Evolutionary conservation across 2,329 filamentous ascomycete species (phyloP).

Genomic region (Clarireedia hainanense): DNA sequence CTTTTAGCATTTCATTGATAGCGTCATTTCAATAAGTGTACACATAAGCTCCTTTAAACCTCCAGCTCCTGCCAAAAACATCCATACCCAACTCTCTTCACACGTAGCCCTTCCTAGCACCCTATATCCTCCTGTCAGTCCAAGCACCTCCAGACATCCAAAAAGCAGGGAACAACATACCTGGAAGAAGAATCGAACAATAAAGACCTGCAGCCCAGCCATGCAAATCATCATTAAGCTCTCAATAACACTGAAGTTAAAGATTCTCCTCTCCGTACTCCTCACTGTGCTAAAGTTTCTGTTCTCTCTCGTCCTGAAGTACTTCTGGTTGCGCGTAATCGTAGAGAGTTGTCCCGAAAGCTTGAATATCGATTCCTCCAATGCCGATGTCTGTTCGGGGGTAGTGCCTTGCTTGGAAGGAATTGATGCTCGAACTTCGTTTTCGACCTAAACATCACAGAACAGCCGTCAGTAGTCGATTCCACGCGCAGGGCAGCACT

Average conservation of each 20-base stretch:
- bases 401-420: constrained; percentile 83
- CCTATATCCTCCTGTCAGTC: constrained; percentile 32
- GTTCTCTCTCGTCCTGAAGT: constrained; percentile 98
- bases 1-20: not conserved
- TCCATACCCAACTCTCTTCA: constrained; percentile 31
- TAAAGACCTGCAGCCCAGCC: constrained; percentile 93
- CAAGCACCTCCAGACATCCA: not conserved
- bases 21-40: constrained; percentile 6
- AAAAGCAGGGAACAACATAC: constrained; percentile 34
- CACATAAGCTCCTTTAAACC: constrained; percentile 8
- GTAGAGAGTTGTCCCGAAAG: constrained; percentile 88
- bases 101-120: constrained; percentile 62
- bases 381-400: constrained; percentile 77
- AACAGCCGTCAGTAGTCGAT: not conserved
- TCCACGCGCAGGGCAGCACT: not conserved
- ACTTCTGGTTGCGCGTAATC: constrained; percentile 95
- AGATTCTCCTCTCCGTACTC: constrained; percentile 90
- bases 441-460: constrained; percentile 61
- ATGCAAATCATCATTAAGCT: constrained; percentile 86
- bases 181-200: constrained; percentile 99
- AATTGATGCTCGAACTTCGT: constrained; percentile 73
- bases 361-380: constrained; percentile 95
- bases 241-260: constrained; percentile 96
- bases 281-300: constrained; percentile 96
- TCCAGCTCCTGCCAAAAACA: constrained; percentile 5